Conservation (phyloP, 306 rosid genomes). For the Lagenaria siceraria region DNA sequence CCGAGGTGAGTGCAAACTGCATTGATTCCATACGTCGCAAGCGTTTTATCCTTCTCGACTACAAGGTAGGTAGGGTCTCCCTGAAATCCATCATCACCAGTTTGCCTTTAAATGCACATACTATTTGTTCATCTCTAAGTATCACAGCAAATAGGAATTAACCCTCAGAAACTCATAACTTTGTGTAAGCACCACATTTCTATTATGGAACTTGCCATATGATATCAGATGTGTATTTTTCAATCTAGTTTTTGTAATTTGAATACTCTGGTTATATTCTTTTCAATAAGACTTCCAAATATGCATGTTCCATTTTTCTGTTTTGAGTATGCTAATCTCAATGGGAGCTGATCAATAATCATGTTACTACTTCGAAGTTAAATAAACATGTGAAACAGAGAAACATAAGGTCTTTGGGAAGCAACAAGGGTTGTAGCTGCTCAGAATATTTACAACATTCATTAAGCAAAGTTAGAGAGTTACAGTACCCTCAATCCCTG, state of each 20-base stretch:
- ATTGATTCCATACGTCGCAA: conserved; percentile 85
- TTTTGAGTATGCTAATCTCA: not conserved
- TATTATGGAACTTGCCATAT: not conserved
- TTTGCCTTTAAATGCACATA: not conserved
- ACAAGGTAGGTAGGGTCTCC: conserved; percentile 97
- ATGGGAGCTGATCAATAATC: not conserved
- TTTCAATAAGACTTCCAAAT: not conserved
- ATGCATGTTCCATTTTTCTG: not conserved
- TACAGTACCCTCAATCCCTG: conserved; percentile 72
- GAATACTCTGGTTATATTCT: not conserved
- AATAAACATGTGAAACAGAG: not conserved
- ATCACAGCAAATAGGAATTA: not conserved
- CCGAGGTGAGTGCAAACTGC: conserved; percentile 99
- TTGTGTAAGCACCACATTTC: not conserved
- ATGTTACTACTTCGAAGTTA: not conserved
- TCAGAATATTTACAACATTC: not conserved
- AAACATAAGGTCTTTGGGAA: not conserved
- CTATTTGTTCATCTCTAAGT: not conserved
- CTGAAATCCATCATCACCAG: conserved; percentile 19
- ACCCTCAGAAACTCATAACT: not conserved
- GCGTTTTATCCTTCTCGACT: conserved; percentile 72
- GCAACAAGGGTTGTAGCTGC: not conserved
- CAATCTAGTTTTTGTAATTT: not conserved
- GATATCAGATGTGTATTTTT: not conserved
- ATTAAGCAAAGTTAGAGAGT: not conserved